Conservation (phyloP, 2,329 filamentous ascomycete species). For the Aureobasidium sp. region DNA sequence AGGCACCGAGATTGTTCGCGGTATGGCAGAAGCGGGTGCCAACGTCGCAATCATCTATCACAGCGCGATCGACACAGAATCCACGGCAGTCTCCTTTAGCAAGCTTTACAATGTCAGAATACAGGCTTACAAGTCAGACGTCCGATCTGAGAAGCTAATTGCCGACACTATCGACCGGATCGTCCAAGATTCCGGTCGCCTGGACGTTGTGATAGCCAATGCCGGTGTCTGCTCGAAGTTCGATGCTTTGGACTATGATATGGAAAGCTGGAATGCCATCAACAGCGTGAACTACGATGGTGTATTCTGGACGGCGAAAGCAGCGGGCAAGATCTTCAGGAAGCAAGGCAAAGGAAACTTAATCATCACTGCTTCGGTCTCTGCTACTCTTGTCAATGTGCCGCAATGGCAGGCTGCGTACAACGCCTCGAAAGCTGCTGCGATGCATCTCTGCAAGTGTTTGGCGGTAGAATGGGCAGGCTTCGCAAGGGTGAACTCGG, state of each 20-base stretch:
- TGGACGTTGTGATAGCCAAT: slow-evolving; percentile 62
- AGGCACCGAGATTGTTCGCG: slow-evolving; percentile 83
- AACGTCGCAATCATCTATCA: slow-evolving; percentile 48
- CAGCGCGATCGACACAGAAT: no score
- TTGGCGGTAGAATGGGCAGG: slow-evolving; percentile 56
- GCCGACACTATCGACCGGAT: slow-evolving; percentile 63
- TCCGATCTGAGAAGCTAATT: slow-evolving; percentile 55
- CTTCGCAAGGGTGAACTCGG: slow-evolving; percentile 58
- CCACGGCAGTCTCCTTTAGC: no score
- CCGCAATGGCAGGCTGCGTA: slow-evolving; percentile 66
- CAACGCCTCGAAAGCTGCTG: slow-evolving; percentile 4
- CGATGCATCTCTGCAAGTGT: slow-evolving; percentile 46
- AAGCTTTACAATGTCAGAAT: no score
- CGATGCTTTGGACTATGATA: slow-evolving; percentile 80
- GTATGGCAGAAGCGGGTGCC: slow-evolving; percentile 69
- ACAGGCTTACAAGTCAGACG: slow-evolving; percentile 60
- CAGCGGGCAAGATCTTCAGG: slow-evolving; percentile 78
- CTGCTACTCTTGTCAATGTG: slow-evolving; percentile 79
- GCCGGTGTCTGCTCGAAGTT: slow-evolving; percentile 73
- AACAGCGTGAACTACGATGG: slow-evolving; percentile 59
- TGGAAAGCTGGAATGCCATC: slow-evolving; percentile 51
- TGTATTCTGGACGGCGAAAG: slow-evolving; percentile 75
- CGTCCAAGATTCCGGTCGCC: slow-evolving; percentile 59
- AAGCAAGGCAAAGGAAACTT: slow-evolving; percentile 68
- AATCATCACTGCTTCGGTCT: slow-evolving; percentile 92